Evolutionary conservation across 2,329 filamentous ascomycete species (phyloP), one percentile per base, ranked within the genome.

Genomic region (Ampelomyces quisqualis): DNA sequence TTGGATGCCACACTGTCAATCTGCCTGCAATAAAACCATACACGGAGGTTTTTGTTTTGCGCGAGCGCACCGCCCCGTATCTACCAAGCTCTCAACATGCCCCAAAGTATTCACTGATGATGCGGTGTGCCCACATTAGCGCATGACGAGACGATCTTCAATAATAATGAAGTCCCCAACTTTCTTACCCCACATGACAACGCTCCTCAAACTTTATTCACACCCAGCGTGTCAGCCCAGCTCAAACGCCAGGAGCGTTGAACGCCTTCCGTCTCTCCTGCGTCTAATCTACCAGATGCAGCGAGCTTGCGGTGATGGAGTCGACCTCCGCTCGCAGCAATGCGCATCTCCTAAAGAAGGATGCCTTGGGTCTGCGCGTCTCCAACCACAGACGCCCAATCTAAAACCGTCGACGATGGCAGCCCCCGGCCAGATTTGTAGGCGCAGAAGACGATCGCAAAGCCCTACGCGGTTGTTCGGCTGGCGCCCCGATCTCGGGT

Each of bases 371-470:
- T 17, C 13, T 32, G 24, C 24, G 18, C 26, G 19, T n/a, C 30
- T 21, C 30, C 30, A 32, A 32, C 17, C 21, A 27, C 9, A 14
- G 23, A 21, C 14, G 29, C 37, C 37, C 37, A 39, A 39, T 17
- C 37, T 33, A 33, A 39, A n/a, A n/a, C 15, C n/a, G 37, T 39
- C 28, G 37, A 39, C 33, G 23, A 27, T 15, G 26, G 27, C 15
- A 15, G 17, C 23, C 34, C 27, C 28, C 15, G 15, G 30, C 30
- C 21, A 20, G n/a, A 20, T 28, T 17, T 8, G 36, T 24, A 15
- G 21, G 26, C 27, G 29, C 28, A 32, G 29, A 32, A 21, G 28
- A 21, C 9, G 37, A 39, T 39, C 37, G n/a, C 26, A 3, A 17
- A 11, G n/a, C 30, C 10, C 20, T 13, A 18, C 30, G 18, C 18